A percentile compares a stretch with the other conserved stretches of the same genome.
phyloP scores from a whole-genome alignment of 169 alveolate species.

The Cryptosporidium tyzzeri region DNA sequence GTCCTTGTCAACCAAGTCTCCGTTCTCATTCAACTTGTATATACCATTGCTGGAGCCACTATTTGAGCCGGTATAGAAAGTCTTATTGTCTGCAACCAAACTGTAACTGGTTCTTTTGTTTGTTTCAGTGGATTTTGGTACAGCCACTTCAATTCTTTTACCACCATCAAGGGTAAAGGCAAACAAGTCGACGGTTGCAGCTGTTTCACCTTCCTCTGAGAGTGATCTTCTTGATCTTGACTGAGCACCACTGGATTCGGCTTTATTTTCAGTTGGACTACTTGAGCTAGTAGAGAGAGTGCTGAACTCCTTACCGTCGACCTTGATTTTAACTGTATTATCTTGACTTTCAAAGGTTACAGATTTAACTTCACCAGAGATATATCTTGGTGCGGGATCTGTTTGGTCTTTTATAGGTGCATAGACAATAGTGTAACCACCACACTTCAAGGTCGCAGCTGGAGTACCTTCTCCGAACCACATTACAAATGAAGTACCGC shows the following conservation, averaged over 20 bases:
- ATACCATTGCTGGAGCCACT: not conserved
- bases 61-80: not conserved
- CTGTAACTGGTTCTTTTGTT: too few species aligned
- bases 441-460: slow-evolving; percentile 10
- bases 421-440: not conserved
- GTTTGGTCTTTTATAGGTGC: not conserved
- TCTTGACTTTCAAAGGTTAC: not conserved
- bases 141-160: not conserved
- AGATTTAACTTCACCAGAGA: not conserved
- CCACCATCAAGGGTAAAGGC: not conserved
- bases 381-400: not conserved
- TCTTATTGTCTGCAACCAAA: not conserved
- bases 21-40: not conserved
- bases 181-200: too few species aligned
- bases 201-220: not conserved
- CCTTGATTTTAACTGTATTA: not conserved
- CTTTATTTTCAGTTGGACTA: not conserved
- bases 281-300: not conserved
- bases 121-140: too few species aligned
- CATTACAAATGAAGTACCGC: not conserved
- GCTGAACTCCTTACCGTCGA: not conserved
- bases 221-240: not conserved
- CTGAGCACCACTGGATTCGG: too few species aligned
- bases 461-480: not conserved
- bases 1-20: not conserved